Evolutionary conservation across 73 alveolate genomes (phyloP), one percentile per base, ranked within the genome.

Genomic region (Durusdinium trenchii): DNA sequence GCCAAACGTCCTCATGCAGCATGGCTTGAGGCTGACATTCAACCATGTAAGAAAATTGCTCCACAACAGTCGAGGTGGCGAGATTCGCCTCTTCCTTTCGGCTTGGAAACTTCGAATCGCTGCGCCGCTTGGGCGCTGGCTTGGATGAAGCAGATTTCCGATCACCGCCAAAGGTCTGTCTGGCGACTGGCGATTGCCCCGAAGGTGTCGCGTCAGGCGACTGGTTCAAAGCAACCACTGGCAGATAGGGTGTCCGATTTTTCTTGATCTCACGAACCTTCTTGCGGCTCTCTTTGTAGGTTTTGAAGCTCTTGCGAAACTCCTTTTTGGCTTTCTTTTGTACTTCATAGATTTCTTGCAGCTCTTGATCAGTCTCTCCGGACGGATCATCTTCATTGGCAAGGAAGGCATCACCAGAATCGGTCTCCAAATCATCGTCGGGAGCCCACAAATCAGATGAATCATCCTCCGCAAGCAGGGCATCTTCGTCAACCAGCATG

Each of bases 1-100:
- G 28, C 57, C 42, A 40, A 3, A 85, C 35, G 30, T 85, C 94
- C 3, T 9, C 52, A 3, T 18, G 32, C 46, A 54, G 4, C 50
- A 10, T 51, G n/a, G 10, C 46, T 10, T 38, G 61, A 1, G 57
- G 14, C 0, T 42, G 1, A 40, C 6, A 6, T 26, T 0, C 45
- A 23, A 86, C 95, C 95, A 86, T 57, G 95, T 86, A 86, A 40
- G 82, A 60, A 38, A 86, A 86, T 52, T 86, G 81, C 0, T 42
- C n/a, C 35, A 86, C 18, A 7, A 57, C 43, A 3, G 40, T 6
- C 36, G 40, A 10, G 32, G 43, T 20, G 51, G 78, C 83, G 23
- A 86, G n/a, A 48, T 61, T 40, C 16, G 62, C 83, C 47, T 86
- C 95, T 10, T 86, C 95, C 48, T 12, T 38, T 0, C 42, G 47